phyloP scores from a whole-genome alignment of 2,329 filamentous ascomycete genomes.

The Pseudocercospora fijiensis region DNA sequence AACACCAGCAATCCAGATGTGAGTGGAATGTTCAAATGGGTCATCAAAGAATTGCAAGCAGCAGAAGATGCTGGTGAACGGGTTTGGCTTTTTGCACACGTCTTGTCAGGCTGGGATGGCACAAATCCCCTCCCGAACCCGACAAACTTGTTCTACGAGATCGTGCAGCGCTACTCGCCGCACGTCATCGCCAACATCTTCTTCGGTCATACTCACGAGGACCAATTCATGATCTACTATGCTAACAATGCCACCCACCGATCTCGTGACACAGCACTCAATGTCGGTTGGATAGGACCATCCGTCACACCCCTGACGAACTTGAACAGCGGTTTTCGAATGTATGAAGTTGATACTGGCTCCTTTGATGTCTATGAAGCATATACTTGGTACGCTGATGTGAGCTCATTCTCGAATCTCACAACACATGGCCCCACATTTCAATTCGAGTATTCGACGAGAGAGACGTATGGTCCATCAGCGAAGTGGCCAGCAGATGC shows the following conservation, averaged over 20 bases:
- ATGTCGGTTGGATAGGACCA: constrained; percentile 54
- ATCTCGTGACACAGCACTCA: constrained; percentile 45
- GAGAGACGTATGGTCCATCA: constrained; percentile 49
- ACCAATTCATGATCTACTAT: constrained; percentile 57
- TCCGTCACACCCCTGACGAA: constrained; percentile 56
- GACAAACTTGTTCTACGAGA: constrained; percentile 56
- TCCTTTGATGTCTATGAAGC: constrained; percentile 56
- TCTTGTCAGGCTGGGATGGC: constrained; percentile 58
- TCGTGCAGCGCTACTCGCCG: constrained; percentile 55
- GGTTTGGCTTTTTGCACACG: constrained; percentile 57
- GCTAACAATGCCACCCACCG: constrained; percentile 48
- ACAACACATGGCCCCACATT: constrained; percentile 48
- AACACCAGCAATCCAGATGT: constrained; percentile 54
- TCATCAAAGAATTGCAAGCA: constrained; percentile 54
- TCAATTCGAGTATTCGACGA: constrained; percentile 53
- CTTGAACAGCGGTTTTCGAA: constrained; percentile 54
- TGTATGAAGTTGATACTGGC: constrained; percentile 57
- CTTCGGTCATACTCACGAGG: constrained; percentile 58
- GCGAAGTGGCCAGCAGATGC: constrained; percentile 49
- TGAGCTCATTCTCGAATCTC: constrained; percentile 46
- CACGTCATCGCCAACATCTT: constrained; percentile 57
- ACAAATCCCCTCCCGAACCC: constrained; percentile 55
- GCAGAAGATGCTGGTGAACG: constrained; percentile 54
- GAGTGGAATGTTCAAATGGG: constrained; percentile 50
- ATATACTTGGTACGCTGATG: constrained; percentile 55